A percentile compares a stretch with the other conserved stretches of the same genome.
Evolutionary conservation across 78 protist species (phyloP).

Genomic region (Planoprotostelium fungivorum): DNA sequence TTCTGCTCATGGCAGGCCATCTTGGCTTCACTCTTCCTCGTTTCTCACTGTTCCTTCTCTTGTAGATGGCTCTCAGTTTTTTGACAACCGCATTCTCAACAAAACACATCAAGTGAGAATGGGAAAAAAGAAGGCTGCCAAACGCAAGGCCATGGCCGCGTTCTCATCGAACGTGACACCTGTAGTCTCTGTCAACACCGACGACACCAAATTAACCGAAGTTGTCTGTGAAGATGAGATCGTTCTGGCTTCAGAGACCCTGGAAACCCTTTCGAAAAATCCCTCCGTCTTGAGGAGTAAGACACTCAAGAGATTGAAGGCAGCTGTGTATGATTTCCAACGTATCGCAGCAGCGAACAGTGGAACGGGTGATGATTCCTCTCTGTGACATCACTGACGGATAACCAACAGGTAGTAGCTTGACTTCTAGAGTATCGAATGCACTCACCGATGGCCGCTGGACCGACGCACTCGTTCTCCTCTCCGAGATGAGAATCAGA

Average conservation of each 20-base stretch:
- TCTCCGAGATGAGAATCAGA: background rate
- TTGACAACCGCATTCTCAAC: too few species aligned
- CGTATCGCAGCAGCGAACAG: background rate
- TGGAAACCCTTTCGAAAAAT: background rate
- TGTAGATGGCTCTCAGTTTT: too few species aligned
- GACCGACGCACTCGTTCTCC: background rate
- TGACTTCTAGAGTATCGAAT: background rate
- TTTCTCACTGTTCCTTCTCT: too few species aligned
- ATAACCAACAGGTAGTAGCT: background rate
- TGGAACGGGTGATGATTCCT: background rate
- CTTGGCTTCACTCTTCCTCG: too few species aligned
- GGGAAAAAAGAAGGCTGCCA: background rate
- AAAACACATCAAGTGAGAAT: too few species aligned
- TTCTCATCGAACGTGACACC: background rate
- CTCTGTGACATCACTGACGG: background rate
- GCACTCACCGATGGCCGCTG: background rate
- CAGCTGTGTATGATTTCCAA: background rate
- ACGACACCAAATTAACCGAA: too few species aligned
- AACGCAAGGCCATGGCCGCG: background rate
- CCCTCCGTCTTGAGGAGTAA: background rate
- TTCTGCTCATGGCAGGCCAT: too few species aligned
- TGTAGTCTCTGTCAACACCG: background rate
- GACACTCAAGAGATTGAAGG: background rate
- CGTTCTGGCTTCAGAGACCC: background rate
- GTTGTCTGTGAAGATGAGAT: background rate